Percentiles rank a stretch among this genome's conserved stretches.
Evolutionary conservation across 768 basidiomycete species (phyloP).

Genomic region (Tylopilus felleus): DNA sequence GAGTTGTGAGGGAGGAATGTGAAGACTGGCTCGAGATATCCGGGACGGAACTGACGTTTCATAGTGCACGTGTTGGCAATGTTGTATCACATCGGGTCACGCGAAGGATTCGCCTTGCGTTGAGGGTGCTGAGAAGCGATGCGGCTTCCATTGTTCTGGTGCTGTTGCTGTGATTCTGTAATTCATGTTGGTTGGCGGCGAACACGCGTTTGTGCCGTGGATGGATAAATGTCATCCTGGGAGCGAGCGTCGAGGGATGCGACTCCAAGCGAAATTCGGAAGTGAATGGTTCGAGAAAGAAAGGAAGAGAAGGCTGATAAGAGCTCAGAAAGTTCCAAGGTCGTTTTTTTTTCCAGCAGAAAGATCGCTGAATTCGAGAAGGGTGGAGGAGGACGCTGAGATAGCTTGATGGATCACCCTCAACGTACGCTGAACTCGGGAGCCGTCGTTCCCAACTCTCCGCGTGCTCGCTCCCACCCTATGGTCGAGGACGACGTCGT

Average conservation of each 20-base stretch:
- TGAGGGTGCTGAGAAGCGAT: conserved; percentile 25
- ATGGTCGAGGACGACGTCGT: background rate
- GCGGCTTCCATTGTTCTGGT: conserved; percentile 19
- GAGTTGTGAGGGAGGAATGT: conserved; percentile 14
- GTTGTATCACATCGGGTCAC: conserved; percentile 29
- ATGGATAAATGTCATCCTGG: conserved; percentile 1
- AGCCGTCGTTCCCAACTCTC: background rate
- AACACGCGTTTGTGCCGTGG: conserved; percentile 22
- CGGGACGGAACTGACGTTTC: conserved; percentile 26
- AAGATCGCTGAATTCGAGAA: conserved; percentile 10
- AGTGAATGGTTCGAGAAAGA: conserved; percentile 17
- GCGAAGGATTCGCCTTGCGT: conserved; percentile 26
- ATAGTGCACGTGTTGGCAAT: conserved; percentile 26
- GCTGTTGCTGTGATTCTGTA: conserved; percentile 17
- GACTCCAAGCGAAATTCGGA: conserved; percentile 10
- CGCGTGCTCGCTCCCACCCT: background rate
- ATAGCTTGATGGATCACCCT: conserved; percentile 1
- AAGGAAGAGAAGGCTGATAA: conserved; percentile 17
- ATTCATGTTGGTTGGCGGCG: conserved; percentile 12
- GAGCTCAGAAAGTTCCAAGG: conserved; percentile 15
- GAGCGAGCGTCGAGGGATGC: background rate
- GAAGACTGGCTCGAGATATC: conserved; percentile 26
- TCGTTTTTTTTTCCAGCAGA: background rate
- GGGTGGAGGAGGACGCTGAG: background rate
- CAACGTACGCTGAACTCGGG: background rate